These are phyloP conservation scores for Dictyostelium firmibasis DNA, from an alignment of 78 protist genomes.

Conservation along the genomic window DNA sequence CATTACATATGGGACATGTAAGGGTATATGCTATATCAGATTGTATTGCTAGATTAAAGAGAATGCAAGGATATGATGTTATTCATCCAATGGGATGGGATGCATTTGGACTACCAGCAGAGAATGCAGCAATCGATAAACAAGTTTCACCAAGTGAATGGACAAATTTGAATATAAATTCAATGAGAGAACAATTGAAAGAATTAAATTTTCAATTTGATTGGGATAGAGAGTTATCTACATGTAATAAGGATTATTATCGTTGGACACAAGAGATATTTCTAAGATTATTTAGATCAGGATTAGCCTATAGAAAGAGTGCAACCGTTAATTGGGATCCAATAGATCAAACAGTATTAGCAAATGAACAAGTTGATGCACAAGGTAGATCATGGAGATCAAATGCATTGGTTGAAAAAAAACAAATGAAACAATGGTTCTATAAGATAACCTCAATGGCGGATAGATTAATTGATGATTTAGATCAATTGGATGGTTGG, in stretches of 20 bases:
- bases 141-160: constrained; percentile 83
- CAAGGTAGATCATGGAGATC: constrained; percentile 94
- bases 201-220: constrained; percentile 78
- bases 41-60: constrained; percentile 80
- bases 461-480: constrained; percentile 71
- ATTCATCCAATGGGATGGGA: constrained; percentile 96
- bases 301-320: constrained; percentile 87
- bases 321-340: constrained; percentile 94
- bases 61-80: constrained; percentile 87
- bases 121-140: constrained; percentile 93
- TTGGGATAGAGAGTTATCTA: constrained; percentile 89
- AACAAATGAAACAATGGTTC: constrained; percentile 90
- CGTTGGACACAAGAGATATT: constrained; percentile 97
- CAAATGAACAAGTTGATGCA: constrained; percentile 95
- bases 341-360: constrained; percentile 93
- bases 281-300: constrained; percentile 73
- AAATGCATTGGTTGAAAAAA: constrained; percentile 89
- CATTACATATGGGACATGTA: constrained; percentile 94
- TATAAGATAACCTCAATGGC: constrained; percentile 87
- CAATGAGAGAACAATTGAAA: constrained; percentile 86
- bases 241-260: constrained; percentile 89
- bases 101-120: constrained; percentile 96
- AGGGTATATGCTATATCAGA: constrained; percentile 91
- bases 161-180: constrained; percentile 87
- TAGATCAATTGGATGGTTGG: constrained; percentile 88